phyloP scores from a whole-genome alignment of 2,329 filamentous ascomycete species.

The Xylaria sp. region DNA sequence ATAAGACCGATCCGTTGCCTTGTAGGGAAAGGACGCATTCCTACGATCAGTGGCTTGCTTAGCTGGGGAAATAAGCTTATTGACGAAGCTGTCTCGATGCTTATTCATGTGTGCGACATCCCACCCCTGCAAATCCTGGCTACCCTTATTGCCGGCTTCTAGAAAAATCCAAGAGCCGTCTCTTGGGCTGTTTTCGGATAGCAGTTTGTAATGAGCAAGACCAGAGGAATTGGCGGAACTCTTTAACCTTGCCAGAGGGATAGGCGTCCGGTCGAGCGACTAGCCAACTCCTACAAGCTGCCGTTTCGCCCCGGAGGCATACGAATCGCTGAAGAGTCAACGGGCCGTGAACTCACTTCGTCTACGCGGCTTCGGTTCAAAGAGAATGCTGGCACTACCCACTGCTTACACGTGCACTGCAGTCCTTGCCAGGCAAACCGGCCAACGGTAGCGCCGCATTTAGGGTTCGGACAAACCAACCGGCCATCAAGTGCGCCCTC shows the following conservation, averaged over 20 bases:
- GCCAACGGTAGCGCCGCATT: slow-evolving; percentile 85
- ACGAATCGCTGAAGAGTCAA: slow-evolving; percentile 61
- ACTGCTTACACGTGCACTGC: slow-evolving; percentile 88
- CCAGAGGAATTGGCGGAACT: background rate
- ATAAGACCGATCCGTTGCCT: slow-evolving; percentile 23
- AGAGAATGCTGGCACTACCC: slow-evolving; percentile 92
- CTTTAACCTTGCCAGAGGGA: background rate
- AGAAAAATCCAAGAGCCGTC: background rate
- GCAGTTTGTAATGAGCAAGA: background rate
- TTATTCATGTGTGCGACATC: slow-evolving; percentile 1
- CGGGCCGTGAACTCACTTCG: slow-evolving; percentile 60
- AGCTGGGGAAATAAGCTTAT: slow-evolving; percentile 28
- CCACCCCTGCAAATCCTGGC: slow-evolving; percentile 23
- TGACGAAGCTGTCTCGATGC: slow-evolving; percentile 4
- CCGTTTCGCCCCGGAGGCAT: slow-evolving; percentile 61
- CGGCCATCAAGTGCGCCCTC: slow-evolving; percentile 85
- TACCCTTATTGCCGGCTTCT: slow-evolving; percentile 12
- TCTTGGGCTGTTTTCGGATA: background rate
- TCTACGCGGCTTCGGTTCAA: slow-evolving; percentile 86
- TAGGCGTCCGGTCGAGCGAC: background rate
- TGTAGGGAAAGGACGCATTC: slow-evolving; percentile 18
- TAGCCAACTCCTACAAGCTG: slow-evolving; percentile 50
- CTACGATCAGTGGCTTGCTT: slow-evolving; percentile 18
- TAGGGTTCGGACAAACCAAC: slow-evolving; percentile 80
- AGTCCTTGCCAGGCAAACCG: slow-evolving; percentile 97